Evolutionary conservation across 495 filamentous ascomycete species (phyloP), one percentile per base, ranked within the genome.

Genomic region (Aspergillus haitiensis): DNA sequence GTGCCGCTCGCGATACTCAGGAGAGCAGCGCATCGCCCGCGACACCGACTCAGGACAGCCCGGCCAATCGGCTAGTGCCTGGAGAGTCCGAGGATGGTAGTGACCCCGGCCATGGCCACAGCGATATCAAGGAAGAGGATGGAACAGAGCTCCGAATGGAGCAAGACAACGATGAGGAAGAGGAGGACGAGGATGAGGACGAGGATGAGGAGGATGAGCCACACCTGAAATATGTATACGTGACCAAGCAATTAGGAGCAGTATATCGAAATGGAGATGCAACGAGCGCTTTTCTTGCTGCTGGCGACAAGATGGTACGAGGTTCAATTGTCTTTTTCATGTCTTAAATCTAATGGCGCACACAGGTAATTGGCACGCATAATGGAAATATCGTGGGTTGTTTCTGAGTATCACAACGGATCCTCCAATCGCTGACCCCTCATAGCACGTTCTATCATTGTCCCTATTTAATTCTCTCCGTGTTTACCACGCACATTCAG

Each of bases 181-280:
- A 87, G 0, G 89, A 82, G 0, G 87, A 87, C 0, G 87, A 86
- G 0, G 86, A 87, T 0, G 89, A 92, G 0, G 90, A 93, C 0
- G 91, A 95, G 0, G 90, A 90, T 0, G 92, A 95, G 9, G 93
- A 97, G 7, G 93, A 97, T n/a, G 94, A 98, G 70, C 95, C 94
- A 50, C 89, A 86, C 67, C 81, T 98, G 64, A 97, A 98, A 75
- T 97, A 97, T 73, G 86, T 86, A 32, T 85, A 89, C 56, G 72
- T 97, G 58, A 98, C 94, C 12, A 86, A 85, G 51, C 86, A 88
- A 61, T 73, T 98, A 57, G 85, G 81, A 13, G 74, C 88, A 6
- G 85, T 97, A 49, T 98, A 98, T 77, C 86, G 91, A 52, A 96
- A 95, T 76, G 92, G 91, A 56, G 94, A 98, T 81, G 89, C 91